Evolutionary conservation across 192 early-diverging fungal species (phyloP).

Genomic region (Coemansia sp.): DNA sequence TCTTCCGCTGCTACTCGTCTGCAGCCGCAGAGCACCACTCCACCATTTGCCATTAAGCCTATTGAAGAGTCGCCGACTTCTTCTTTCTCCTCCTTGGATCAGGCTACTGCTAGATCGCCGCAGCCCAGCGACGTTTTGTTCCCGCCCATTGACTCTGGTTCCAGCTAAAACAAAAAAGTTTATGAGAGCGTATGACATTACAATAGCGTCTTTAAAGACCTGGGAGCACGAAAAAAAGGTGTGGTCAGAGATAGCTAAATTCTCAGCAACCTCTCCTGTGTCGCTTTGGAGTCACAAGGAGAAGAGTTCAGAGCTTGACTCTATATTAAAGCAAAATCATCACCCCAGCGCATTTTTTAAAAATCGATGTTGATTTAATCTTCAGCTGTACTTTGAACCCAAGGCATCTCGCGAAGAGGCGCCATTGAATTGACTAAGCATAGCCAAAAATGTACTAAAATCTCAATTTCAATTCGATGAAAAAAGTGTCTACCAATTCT

Average conservation of each 20-base stretch:
- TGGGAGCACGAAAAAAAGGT: conserved; percentile 11
- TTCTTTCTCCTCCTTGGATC: not conserved
- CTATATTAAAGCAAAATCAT: conserved; percentile 26
- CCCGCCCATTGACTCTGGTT: conserved; percentile 29
- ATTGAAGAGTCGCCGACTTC: not conserved
- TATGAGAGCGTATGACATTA: not conserved
- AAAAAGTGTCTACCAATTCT: too few relatives aligned
- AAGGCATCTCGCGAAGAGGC: not conserved
- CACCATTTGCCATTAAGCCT: not conserved
- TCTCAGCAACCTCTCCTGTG: conserved; percentile 9
- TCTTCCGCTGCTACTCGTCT: conserved; percentile 15
- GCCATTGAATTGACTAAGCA: not conserved
- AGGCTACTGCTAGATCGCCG: conserved; percentile 1
- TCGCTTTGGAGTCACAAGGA: not conserved
- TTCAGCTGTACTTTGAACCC: not conserved
- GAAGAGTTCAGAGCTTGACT: conserved; percentile 41
- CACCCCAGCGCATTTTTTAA: conserved; percentile 10
- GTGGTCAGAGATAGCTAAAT: conserved; percentile 24
- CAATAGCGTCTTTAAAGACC: too few relatives aligned
- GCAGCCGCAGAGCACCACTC: conserved; percentile 1
- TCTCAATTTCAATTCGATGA: not conserved
- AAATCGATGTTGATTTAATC: not conserved
- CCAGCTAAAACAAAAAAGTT: not conserved
- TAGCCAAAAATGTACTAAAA: not conserved
- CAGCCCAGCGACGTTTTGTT: conserved; percentile 24